Evolutionary conservation across 2,329 filamentous ascomycete species (phyloP), one percentile per base, ranked within the genome.

Genomic region (Aphanocladium album): DNA sequence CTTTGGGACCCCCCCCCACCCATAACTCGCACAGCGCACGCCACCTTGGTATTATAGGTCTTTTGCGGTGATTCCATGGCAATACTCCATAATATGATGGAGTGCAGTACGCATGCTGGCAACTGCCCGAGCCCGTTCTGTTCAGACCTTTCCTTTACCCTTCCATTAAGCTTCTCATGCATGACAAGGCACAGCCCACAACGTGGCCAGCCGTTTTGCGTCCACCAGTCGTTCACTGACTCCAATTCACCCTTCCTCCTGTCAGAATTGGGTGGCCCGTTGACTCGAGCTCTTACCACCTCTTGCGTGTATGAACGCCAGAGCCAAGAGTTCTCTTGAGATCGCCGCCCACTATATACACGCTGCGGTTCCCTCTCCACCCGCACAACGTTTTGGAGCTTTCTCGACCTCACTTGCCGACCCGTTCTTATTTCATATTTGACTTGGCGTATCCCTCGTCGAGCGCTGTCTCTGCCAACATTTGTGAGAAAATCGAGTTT

Each of bases 281-380:
- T 50, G 56, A 50, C 46, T 51, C 46, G 19, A 51, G n/a, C 9
- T 59, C 19, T 25, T 59, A 8, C 57, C 27, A 35, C 27, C 23
- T 14, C 45, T 52, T 33, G 47, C 16, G 33, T n/a, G 39, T 23
- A n/a, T 23, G 39, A 59, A 52, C 43, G 39, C 49, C 35, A 43
- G 33, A 51, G 59, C 52, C 45, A 56, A 60, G 59, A 51, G 51
- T 52, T 46, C 33, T 43, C 49, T 23, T 7, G 14, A 60, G 59
- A 60, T 60, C 59, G 51, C 23, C 52, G 45, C 45, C 51, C 58
- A 60, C 58, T 60, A 56, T 56, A 55, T 60, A 60, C 58, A 45
- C 51, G 41, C 9, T 25, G 19, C n/a, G 27, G 35, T 37, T 47
- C 57, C 50, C 57, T 47, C 57, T 50, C 59, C 59, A 54, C 45